Evolutionary conservation across 805 yeast genomes (phyloP), one percentile per base, ranked within the genome.

Genomic region (Pichia rugopelliculosa): DNA sequence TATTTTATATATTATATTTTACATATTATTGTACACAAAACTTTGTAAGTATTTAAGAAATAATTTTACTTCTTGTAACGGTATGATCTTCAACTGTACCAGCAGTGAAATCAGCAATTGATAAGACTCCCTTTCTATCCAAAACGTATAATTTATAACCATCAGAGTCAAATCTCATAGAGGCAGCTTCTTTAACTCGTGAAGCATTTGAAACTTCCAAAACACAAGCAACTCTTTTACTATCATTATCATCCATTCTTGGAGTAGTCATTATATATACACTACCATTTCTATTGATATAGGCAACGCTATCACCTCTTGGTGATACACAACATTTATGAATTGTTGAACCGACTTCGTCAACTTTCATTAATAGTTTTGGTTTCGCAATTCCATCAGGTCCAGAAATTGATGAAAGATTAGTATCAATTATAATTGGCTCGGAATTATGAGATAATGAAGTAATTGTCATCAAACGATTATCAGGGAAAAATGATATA

Each of bases 51-150:
- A 26, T 15, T 25, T 34, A 66, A 50, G 68, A 71, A 15, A 80
- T 66, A 37, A 80, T 75, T 60, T 82, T 82, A 65, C 86, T 80
- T 59, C 83, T 76, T 3, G 84, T 75, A 8, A 84, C 82, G 17
- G 80, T 83, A 22, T 73, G 74, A 55, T 79, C 80, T 53, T 80
- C 82, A 12, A 93, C 93, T 21, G 82, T 65, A 2, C 95, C 96
- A 45, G 88, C 90, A 13, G 93, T 85, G 66, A 89, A 90, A 65
- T 90, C 97, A 55, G 85, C 87, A 27, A 89, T 77, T 52, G 82
- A 81, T 41, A 89, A 67, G 0, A 79, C 64, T 0, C 97, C 97
- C 57, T 85, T 87, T 37, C 96, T 70, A 63, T 90, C 98, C 15
- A 88, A 74, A 4, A 80, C 74, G 55, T 79, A 82, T 18, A 90